A percentile compares a stretch with the other conserved stretches of the same genome.
Evolutionary conservation across 495 filamentous ascomycete species (phyloP).

Genomic region (Penicillium roqueforti): DNA sequence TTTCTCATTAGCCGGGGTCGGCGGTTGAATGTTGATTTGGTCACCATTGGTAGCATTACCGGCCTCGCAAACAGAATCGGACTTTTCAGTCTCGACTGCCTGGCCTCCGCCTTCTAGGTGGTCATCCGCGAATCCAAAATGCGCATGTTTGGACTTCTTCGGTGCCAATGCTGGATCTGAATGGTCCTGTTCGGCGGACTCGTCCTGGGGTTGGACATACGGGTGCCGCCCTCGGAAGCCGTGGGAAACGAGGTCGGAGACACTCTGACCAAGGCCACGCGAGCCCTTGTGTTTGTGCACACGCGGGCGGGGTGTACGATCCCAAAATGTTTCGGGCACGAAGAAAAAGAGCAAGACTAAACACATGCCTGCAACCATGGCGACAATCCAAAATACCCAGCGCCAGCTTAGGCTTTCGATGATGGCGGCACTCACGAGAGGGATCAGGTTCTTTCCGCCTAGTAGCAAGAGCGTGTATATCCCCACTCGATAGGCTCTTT

Average conservation of each 20-base stretch:
- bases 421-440: constrained; percentile 81
- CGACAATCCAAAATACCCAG: constrained; percentile 81
- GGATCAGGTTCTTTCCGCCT: constrained; percentile 89
- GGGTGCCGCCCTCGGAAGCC: constrained; percentile 36
- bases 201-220: constrained; percentile 18
- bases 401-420: constrained; percentile 78
- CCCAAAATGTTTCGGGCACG: constrained; percentile 96
- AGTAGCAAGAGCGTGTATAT: constrained; percentile 89
- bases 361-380: constrained; percentile 76
- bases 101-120: constrained; percentile 17
- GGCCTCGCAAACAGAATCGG: background rate
- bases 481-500: constrained; percentile 90
- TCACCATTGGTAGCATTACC: background rate
- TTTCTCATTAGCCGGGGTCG: constrained; percentile 15
- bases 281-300: constrained; percentile 33
- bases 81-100: background rate
- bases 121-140: constrained; percentile 56
- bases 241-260: constrained; percentile 39
- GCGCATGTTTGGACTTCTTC: constrained; percentile 33
- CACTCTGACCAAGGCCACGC: constrained; percentile 27
- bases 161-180: background rate
- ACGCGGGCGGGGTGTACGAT: constrained; percentile 69
- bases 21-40: background rate
- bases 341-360: constrained; percentile 78
- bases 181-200: constrained; percentile 7